Evolutionary conservation across 139 green algal species (phyloP).

Genomic region (Coccomyxa sp.): DNA sequence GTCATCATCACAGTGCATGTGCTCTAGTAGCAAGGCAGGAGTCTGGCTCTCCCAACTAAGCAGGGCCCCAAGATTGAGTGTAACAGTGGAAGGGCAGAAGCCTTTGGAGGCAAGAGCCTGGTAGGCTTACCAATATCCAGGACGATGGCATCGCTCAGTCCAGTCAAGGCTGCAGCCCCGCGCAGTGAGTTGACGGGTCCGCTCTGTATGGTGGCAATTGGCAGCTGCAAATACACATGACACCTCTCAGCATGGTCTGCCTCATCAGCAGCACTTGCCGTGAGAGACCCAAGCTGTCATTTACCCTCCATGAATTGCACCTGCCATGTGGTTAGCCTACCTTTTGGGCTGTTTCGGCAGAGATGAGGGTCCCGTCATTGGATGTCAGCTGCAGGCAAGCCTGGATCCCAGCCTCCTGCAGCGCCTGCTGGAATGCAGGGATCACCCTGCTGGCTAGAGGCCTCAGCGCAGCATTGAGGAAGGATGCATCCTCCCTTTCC

Average conservation of each 20-base stretch:
- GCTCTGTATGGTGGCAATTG: conserved; percentile 29
- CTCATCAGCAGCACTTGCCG: too few species aligned
- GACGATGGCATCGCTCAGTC: conserved; percentile 25
- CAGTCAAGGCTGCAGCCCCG: conserved; percentile 27
- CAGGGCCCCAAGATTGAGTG: too few species aligned
- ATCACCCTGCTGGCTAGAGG: conserved; percentile 29
- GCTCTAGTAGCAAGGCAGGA: too few species aligned
- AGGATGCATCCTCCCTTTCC: conserved; percentile 32
- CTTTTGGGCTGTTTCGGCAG: conserved; percentile 3
- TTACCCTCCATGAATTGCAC: too few species aligned
- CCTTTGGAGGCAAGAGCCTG: too few species aligned
- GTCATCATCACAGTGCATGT: too few species aligned
- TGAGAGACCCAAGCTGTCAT: too few species aligned
- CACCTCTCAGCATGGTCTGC: neutral
- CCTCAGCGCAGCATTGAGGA: conserved; percentile 33
- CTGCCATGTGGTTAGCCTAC: too few species aligned
- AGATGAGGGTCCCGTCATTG: conserved; percentile 36
- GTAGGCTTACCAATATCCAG: conserved; percentile 36
- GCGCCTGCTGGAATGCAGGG: conserved; percentile 10
- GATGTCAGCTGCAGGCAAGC: conserved; percentile 22
- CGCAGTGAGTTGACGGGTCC: conserved; percentile 41
- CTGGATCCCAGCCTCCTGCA: conserved; percentile 15
- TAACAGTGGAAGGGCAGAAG: too few species aligned
- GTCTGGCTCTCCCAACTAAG: too few species aligned
- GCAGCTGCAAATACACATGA: conserved; percentile 15